Percentiles rank a stretch among this genome's conserved stretches.
Conservation (phyloP, 2,329 filamentous ascomycete genomes). For the Ophiostoma piceae region DNA sequence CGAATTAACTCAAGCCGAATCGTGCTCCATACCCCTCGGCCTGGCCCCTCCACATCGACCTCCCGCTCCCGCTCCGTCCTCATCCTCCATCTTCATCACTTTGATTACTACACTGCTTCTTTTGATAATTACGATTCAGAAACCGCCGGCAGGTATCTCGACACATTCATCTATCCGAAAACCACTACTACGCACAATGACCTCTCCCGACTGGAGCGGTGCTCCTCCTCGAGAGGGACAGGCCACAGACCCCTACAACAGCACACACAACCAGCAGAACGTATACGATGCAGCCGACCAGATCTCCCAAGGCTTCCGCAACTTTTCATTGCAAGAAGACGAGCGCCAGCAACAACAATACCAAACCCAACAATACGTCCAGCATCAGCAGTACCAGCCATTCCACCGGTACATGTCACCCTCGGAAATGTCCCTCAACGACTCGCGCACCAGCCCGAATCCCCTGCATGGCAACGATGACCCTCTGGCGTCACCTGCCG, state of each 20-base stretch:
- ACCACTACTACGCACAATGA: background rate
- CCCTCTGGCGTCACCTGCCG: background rate
- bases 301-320: background rate
- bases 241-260: background rate
- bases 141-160: background rate
- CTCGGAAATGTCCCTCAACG: background rate
- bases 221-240: background rate
- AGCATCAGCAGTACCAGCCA: background rate
- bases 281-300: background rate
- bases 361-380: background rate
- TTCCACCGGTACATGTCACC: background rate
- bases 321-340: background rate
- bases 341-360: background rate
- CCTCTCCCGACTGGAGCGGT: background rate
- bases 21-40: background rate
- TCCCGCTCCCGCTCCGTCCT: background rate
- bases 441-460: background rate
- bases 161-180: background rate
- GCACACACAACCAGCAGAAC: background rate
- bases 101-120: background rate
- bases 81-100: background rate
- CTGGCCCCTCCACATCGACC: background rate
- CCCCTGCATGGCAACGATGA: background rate
- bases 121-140: background rate
- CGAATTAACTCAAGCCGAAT: background rate